A percentile compares a stretch with the other conserved stretches of the same genome.
Evolutionary conservation across 371 early-diverging fungal genomes (phyloP).

Genomic region (Encephalitozoon hellem): DNA sequence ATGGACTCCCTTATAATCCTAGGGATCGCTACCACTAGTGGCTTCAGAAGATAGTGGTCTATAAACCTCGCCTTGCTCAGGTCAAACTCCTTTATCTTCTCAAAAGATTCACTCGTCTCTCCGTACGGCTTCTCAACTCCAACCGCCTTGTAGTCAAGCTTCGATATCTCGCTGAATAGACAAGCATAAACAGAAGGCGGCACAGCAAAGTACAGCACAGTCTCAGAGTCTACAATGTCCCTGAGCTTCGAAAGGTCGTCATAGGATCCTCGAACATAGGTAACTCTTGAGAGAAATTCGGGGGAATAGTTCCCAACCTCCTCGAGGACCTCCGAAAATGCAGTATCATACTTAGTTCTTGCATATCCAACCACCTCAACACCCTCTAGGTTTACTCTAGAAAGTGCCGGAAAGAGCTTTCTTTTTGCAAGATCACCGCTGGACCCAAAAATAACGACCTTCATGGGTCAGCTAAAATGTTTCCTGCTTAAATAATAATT

Average conservation of each 20-base stretch:
- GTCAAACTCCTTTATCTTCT: constrained; percentile 47
- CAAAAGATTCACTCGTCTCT: constrained; percentile 71
- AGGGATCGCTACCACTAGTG: constrained; percentile 45
- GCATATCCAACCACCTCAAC: constrained; percentile 83
- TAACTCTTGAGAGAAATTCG: constrained; percentile 68
- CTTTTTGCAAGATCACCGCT: constrained; percentile 63
- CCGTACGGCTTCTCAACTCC: constrained; percentile 99
- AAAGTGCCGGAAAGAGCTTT: constrained; percentile 90
- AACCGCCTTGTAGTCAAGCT: constrained; percentile 63
- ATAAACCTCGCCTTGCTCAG: constrained; percentile 44
- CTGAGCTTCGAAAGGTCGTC: constrained; percentile 65
- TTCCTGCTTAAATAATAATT: constrained; percentile 7
- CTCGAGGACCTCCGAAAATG: constrained; percentile 69
- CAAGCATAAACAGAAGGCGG: constrained; percentile 84
- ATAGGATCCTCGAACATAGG: constrained; percentile 76
- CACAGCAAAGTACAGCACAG: constrained; percentile 85
- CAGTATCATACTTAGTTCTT: constrained; percentile 69
- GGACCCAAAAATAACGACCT: constrained; percentile 59
- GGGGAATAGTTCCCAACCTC: constrained; percentile 63
- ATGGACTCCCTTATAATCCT: constrained; percentile 10
- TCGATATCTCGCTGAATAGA: constrained; percentile 67
- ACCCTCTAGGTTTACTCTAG: constrained; percentile 68
- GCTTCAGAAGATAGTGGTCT: constrained; percentile 61
- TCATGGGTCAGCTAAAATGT: background rate
- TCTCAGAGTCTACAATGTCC: constrained; percentile 10